Base-by-base conservation (phyloP, 768 basidiomycete genomes). In the Exidia glandulosa region DNA sequence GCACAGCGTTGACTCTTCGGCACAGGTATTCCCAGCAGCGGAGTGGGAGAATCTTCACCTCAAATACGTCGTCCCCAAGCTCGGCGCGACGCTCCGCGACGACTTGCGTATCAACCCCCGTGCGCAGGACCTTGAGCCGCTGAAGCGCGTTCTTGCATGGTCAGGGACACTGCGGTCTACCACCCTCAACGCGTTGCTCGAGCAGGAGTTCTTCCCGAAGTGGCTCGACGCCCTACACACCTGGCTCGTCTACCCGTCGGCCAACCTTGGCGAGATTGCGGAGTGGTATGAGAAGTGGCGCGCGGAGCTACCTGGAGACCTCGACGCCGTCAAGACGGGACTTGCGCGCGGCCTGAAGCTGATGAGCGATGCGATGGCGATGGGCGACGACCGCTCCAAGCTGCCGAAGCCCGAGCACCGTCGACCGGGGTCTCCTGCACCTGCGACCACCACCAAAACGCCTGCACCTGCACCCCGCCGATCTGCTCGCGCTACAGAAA, bases 201-300 rank as follows among this genome's bases (percentile, higher is more conserved):
- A 95, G 70, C 79, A 81, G 4, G 92, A 93, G 66, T 95, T 98
- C 77, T 97, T 97, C 80, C 90, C 93, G 3, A 95, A 96, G 69
- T 99, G 94, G 94, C 78, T 98, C 61, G 88, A 93, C 56, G 85
- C 90, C 25, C 76, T 99, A 27, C 86, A 94, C 68, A 73, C 91
- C 50, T 98, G 96, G 96, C 85, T 99, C 41, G 78, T 87, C n/a
- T 89, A 92, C 66, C 90, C 92, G 1, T 81, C 76, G 52, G 88
- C 88, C 67, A 94, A 84, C 74, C 88, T 92, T 66, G 90, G 88
- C 65, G 92, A 98, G 71, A 92, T 99, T 10, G 88, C 88, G 2
- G 82, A 88, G 61, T 99, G 96, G 96, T 96, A 87, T 70, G 80
- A 79, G 1, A 89, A 84, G 70, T 98, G 95, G 95, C 95, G 94